These are phyloP conservation scores for Starmerella tilneyi DNA, from an alignment of 805 yeast genomes.

Conservation along the genomic window DNA sequence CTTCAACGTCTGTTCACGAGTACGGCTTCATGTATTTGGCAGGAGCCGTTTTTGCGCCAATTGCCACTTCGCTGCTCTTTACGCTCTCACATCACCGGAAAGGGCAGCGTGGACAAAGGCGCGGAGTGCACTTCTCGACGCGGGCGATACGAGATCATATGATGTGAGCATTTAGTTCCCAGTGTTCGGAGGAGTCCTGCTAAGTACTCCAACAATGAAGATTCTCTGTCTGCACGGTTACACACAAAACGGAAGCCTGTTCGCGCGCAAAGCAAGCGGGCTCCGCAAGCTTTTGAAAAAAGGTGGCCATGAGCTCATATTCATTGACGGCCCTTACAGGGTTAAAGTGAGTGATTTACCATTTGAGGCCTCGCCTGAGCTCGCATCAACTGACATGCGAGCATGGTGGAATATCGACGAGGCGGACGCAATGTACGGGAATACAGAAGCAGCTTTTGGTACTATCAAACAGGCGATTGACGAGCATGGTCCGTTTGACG, in stretches of 20 bases:
- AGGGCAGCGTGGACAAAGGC: too few species aligned
- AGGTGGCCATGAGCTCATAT: constrained; percentile 58
- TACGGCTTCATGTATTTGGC: too few species aligned
- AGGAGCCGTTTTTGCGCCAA: too few species aligned
- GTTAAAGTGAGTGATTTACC: constrained; percentile 66
- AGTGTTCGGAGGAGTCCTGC: background rate
- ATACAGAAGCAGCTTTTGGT: constrained; percentile 38
- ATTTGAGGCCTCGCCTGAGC: constrained; percentile 36
- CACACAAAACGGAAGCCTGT: constrained; percentile 68
- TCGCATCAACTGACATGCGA: constrained; percentile 32
- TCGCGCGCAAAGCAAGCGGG: constrained; percentile 83
- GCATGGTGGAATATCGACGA: constrained; percentile 71
- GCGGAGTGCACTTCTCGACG: too few species aligned
- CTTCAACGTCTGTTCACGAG: too few species aligned
- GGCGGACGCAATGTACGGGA: constrained; percentile 27
- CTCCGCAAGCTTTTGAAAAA: constrained; percentile 64
- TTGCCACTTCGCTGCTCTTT: too few species aligned
- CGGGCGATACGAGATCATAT: constrained; percentile 6
- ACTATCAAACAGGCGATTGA: constrained; percentile 46
- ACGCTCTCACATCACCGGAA: too few species aligned
- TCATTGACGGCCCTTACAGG: constrained; percentile 66
- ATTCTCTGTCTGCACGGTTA: constrained; percentile 80
- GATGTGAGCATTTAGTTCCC: background rate
- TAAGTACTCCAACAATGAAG: constrained; percentile 33
- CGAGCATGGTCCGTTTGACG: constrained; percentile 73